Percentiles rank a stretch among this genome's conserved stretches.
phyloP scores from a whole-genome alignment of 495 filamentous ascomycete genomes.

The Aspergillus nidulans region DNA sequence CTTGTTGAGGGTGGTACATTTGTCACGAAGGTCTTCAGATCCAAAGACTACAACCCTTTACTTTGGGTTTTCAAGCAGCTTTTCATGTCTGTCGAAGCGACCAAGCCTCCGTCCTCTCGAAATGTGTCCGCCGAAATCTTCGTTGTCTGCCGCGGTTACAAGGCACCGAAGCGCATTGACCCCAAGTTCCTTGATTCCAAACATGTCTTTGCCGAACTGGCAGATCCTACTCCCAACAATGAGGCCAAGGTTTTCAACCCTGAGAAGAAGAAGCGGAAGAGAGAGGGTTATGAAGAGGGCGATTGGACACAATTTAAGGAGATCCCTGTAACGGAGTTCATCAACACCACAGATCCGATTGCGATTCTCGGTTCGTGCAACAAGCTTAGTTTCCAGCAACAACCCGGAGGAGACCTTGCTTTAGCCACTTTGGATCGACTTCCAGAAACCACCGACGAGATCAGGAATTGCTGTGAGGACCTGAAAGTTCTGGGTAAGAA shows the following conservation, averaged over 20 bases:
- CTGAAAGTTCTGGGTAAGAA: constrained; percentile 87
- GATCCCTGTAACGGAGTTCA: constrained; percentile 81
- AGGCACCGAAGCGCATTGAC: constrained; percentile 88
- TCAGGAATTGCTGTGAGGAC: constrained; percentile 79
- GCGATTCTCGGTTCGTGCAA: constrained; percentile 89
- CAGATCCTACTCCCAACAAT: constrained; percentile 84
- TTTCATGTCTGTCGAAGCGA: constrained; percentile 90
- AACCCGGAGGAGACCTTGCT: constrained; percentile 75
- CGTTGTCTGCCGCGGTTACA: constrained; percentile 91
- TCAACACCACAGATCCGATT: constrained; percentile 91
- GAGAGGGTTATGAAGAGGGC: constrained; percentile 95
- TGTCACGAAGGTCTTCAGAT: constrained; percentile 95
- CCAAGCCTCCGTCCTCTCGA: constrained; percentile 91
- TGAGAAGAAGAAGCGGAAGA: constrained; percentile 91
- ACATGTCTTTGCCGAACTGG: constrained; percentile 91
- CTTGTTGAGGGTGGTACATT: constrained; percentile 86
- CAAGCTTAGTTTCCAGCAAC: constrained; percentile 73
- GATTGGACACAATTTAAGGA: constrained; percentile 93
- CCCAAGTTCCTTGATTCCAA: constrained; percentile 87
- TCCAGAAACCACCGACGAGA: constrained; percentile 89
- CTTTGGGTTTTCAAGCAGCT: constrained; percentile 98
- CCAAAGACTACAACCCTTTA: constrained; percentile 94
- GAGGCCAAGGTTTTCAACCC: constrained; percentile 98
- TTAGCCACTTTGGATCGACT: constrained; percentile 79
- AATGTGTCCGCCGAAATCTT: constrained; percentile 98